phyloP scores from a whole-genome alignment of 331 rosid species.

The Phaseolus coccineus region DNA sequence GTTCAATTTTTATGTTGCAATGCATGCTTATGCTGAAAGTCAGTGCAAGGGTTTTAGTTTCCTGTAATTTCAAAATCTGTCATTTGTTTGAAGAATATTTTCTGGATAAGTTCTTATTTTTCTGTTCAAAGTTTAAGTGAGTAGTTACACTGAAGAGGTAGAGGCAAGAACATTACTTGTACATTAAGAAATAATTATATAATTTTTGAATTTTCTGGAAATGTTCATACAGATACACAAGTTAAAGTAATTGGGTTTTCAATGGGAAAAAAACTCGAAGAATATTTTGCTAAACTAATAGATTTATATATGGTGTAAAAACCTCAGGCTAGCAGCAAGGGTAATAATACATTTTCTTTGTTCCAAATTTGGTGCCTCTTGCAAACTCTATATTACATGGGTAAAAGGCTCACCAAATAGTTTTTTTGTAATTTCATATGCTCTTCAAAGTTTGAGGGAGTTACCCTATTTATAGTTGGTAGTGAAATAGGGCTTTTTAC shows the following conservation, averaged over 20 bases:
- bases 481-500: slow-evolving; percentile 13
- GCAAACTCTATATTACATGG: not conserved
- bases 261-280: not conserved
- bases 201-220: slow-evolving; percentile 35
- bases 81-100: not conserved
- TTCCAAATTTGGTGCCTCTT: slow-evolving; percentile 6
- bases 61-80: not conserved
- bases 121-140: slow-evolving; percentile 3
- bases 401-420: slow-evolving; percentile 31
- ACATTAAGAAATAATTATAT: not conserved
- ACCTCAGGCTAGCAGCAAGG: slow-evolving; percentile 8
- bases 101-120: slow-evolving; percentile 29
- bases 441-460: slow-evolving; percentile 28
- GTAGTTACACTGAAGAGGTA: slow-evolving; percentile 15
- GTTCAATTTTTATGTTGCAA: slow-evolving; percentile 15
- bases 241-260: not conserved
- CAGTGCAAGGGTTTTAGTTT: slow-evolving; percentile 8
- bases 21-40: slow-evolving; percentile 3
- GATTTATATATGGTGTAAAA: not conserved
- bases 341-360: not conserved
- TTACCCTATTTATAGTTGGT: not conserved
- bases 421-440: not conserved
- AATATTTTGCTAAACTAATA: slow-evolving; percentile 22
- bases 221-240: not conserved
- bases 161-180: slow-evolving; percentile 21